Conservation (phyloP, 73 alveolate genomes). For the Tetrahymena thermophila region DNA sequence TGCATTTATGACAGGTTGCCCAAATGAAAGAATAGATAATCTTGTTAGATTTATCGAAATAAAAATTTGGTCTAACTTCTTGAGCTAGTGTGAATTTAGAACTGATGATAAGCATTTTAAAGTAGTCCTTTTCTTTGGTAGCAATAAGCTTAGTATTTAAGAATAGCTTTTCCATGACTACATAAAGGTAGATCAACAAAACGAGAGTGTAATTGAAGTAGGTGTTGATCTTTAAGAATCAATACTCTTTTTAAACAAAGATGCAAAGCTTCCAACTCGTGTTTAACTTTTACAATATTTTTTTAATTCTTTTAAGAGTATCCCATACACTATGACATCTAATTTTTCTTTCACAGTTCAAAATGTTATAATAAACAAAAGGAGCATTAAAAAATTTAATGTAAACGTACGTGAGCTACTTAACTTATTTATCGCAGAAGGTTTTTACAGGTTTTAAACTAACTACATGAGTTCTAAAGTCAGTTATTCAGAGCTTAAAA, state of each 20-base stretch:
- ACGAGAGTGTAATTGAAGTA: neutral
- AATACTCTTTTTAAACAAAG: neutral
- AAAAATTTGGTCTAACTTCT: neutral
- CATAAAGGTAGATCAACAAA: neutral
- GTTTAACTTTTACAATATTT: neutral
- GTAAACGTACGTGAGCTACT: slow-evolving; percentile 32
- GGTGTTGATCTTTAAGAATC: neutral
- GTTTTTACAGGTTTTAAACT: slow-evolving; percentile 32
- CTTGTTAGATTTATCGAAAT: neutral
- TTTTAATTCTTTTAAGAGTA: neutral
- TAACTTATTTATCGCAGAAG: slow-evolving; percentile 37
- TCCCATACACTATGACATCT: neutral
- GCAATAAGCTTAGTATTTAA: neutral
- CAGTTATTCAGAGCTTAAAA: slow-evolving; percentile 13
- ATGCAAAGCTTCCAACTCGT: neutral
- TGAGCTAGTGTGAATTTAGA: neutral
- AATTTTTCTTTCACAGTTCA: neutral
- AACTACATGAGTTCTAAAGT: slow-evolving; percentile 42
- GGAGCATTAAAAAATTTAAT: neutral
- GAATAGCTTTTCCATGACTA: neutral
- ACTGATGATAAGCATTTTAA: neutral
- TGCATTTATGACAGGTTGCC: neutral
- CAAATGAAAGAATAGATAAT: neutral
- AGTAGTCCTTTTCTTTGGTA: neutral
- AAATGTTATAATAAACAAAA: neutral